Base-by-base conservation (phyloP, 2,329 filamentous ascomycete genomes). In the Colletotrichum echinochloae region DNA sequence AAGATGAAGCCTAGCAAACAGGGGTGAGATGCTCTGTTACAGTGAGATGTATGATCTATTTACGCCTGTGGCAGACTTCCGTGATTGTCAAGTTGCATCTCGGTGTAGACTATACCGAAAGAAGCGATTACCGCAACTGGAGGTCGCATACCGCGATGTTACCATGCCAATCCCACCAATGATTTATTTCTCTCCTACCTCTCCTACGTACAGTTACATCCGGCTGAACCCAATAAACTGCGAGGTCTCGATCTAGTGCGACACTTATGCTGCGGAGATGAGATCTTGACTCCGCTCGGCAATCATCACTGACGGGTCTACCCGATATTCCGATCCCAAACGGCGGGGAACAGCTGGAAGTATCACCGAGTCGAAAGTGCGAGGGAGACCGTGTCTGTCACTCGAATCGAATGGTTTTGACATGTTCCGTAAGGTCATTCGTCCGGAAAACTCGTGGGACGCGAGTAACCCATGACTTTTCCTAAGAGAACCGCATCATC, bases 111-210 rank as follows among this genome's bases (percentile, higher is more conserved):
- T 71, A 62, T 37, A 37, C 68, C 68, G 68, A 71, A 49, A 48
- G 44, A 54, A 52, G 64, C 68, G 68, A 63, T 63, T 46, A 63
- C 64, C 57, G 23, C 57, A 54, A 39, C 20, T 30, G 9, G 14
- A 18, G 57, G 14, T 12, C 44, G 52, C 48, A 63, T 59, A 44
- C 57, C 59, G 68, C 55, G 57, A 62, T 54, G 51, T 26, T 46
- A 37, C 64, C 64, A 63, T 37, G 44, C 30, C 65, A 57, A 54
- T 71, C 57, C 60, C 68, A 71, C 68, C 68, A 71, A 71, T 71
- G 37, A 20, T 1, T 70, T n/a, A n/a, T n/a, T 33, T 35, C 7
- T 4, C 11, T 18, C 12, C 18, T 51, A n/a, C n/a, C n/a, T n/a
- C n/a, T n/a, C n/a, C 1, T 18, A 35, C 18, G n/a, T 18, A 35